phyloP scores from a whole-genome alignment of 192 early-diverging fungal species.

The Coemansia sp. region DNA sequence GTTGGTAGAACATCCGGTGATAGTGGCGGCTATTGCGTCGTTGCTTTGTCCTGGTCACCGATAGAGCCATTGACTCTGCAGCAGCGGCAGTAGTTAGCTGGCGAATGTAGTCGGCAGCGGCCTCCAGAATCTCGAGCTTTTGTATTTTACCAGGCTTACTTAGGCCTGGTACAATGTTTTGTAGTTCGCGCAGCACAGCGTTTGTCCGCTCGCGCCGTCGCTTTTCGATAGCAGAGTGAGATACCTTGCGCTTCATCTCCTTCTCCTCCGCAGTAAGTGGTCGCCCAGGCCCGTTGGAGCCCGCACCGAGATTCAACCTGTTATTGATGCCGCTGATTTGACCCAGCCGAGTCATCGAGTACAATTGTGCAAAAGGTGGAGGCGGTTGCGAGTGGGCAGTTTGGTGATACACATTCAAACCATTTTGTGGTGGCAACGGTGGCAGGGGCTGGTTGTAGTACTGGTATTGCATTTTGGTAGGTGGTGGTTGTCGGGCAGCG shows the following conservation, averaged over 20 bases:
- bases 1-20: background rate
- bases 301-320: background rate
- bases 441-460: background rate
- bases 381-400: background rate
- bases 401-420: background rate
- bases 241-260: slow-evolving; percentile 77
- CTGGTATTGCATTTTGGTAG: slow-evolving; percentile 3
- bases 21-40: background rate
- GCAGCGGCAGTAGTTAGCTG: slow-evolving; percentile 16
- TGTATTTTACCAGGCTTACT: slow-evolving; percentile 48
- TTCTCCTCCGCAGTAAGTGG: slow-evolving; percentile 54
- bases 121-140: slow-evolving; percentile 53
- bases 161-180: slow-evolving; percentile 67
- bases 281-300: background rate
- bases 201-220: slow-evolving; percentile 88
- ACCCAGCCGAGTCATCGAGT: slow-evolving; percentile 2
- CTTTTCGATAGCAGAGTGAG: slow-evolving; percentile 85
- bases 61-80: background rate
- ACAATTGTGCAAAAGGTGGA: background rate
- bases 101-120: slow-evolving; percentile 50
- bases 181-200: slow-evolving; percentile 76
- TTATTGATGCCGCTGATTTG: background rate
- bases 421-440: background rate
- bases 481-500: background rate
- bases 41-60: background rate